A percentile compares a stretch with the other conserved stretches of the same genome.
Evolutionary conservation across 805 yeast species (phyloP).

Genomic region (Starmerella gropengiesseri): DNA sequence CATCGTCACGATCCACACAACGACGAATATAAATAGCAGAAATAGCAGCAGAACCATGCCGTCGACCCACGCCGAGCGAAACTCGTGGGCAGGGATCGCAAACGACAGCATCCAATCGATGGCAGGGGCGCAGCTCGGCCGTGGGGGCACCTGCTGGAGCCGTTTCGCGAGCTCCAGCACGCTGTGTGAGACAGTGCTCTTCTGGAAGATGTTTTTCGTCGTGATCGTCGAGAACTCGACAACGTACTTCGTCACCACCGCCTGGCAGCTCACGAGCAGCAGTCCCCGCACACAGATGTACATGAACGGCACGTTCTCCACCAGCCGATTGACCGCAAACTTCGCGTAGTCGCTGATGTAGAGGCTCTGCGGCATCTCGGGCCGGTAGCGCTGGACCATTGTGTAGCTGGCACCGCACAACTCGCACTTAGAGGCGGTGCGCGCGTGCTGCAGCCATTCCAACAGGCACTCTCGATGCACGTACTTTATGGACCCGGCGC

Average conservation of each 20-base stretch:
- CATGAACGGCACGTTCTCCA: conserved; percentile 10
- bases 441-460: conserved; percentile 73
- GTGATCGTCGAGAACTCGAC: conserved; percentile 6
- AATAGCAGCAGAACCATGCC: conserved; percentile 12
- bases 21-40: not conserved
- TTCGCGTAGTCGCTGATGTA: conserved; percentile 38
- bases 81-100: conserved; percentile 8
- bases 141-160: conserved; percentile 19
- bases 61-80: conserved; percentile 12
- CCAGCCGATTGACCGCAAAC: not conserved
- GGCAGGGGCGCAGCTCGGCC: conserved; percentile 20
- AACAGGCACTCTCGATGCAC: conserved; percentile 86
- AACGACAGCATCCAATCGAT: conserved; percentile 17
- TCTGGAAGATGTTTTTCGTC: not conserved
- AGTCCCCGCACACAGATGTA: conserved; percentile 15
- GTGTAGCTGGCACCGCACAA: conserved; percentile 70
- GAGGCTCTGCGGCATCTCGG: conserved; percentile 51
- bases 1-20: conserved; percentile 12
- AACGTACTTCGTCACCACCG: conserved; percentile 10
- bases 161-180: conserved; percentile 23
- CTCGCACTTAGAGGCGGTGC: conserved; percentile 63
- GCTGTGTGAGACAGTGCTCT: not conserved
- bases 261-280: conserved; percentile 18
- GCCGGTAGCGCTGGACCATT: conserved; percentile 55
- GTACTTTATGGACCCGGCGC: conserved; percentile 85